Evolutionary conservation across 2,329 filamentous ascomycete genomes (phyloP).

Genomic region (Aspergillus pseudotamarii): DNA sequence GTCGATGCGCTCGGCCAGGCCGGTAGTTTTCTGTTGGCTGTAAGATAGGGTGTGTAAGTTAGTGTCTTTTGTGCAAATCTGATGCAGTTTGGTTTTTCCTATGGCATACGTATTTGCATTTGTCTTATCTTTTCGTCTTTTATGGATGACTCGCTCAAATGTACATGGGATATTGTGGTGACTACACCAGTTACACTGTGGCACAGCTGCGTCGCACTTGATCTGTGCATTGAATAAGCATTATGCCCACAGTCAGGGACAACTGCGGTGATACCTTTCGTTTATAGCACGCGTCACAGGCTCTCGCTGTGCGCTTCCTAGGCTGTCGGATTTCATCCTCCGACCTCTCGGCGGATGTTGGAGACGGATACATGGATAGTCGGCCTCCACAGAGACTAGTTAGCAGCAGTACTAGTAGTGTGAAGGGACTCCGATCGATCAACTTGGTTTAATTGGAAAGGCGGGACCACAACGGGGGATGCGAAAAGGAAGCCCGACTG

Average conservation of each 20-base stretch:
- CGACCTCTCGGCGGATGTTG: conserved; percentile 20
- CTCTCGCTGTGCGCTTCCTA: conserved; percentile 36
- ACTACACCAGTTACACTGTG: conserved; percentile 55
- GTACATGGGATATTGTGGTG: conserved; percentile 54
- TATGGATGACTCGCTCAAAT: conserved; percentile 40
- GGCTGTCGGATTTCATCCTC: conserved; percentile 21
- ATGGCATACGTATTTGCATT: conserved; percentile 26
- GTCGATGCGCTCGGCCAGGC: conserved; percentile 44
- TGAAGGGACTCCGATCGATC: background rate
- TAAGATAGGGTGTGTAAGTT: background rate
- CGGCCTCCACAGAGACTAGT: background rate
- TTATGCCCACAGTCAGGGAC: background rate
- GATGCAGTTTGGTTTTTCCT: background rate
- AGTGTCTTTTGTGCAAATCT: background rate
- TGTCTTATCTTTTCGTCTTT: conserved; percentile 31
- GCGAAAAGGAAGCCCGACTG: background rate
- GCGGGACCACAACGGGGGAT: background rate
- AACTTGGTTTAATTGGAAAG: background rate
- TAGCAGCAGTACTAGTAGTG: background rate
- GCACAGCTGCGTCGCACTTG: conserved; percentile 51
- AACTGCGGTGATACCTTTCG: conserved; percentile 46
- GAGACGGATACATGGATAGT: conserved; percentile 20
- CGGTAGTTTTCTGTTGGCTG: conserved; percentile 28
- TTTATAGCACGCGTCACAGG: conserved; percentile 55
- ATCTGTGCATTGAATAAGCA: conserved; percentile 40